Percentiles rank a stretch among this genome's conserved stretches.
Evolutionary conservation across 208 protist genomes (phyloP).

Genomic region (Leishmania gerbilli): DNA sequence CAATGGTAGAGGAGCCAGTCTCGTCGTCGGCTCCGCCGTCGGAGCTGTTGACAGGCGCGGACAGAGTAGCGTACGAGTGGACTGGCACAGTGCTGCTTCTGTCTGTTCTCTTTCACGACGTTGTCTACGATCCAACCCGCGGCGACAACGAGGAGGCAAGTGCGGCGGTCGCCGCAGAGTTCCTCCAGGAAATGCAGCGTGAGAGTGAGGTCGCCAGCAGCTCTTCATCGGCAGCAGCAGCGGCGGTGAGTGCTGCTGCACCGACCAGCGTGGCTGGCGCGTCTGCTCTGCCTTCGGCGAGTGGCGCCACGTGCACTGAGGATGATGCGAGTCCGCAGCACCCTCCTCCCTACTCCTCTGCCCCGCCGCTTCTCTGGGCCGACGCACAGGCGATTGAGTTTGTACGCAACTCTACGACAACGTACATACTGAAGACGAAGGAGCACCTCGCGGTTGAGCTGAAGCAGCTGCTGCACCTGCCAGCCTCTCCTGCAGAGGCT

Average conservation of each 20-base stretch:
- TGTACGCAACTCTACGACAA: conserved; percentile 17
- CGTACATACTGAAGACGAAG: conserved; percentile 33
- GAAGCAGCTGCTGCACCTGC: conserved; percentile 2
- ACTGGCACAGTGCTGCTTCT: conserved; percentile 49
- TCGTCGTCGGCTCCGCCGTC: background rate
- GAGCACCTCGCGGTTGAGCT: conserved; percentile 25
- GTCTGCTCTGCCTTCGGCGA: background rate
- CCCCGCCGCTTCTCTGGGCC: conserved; percentile 16
- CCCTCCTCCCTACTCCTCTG: background rate
- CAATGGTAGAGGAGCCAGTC: background rate
- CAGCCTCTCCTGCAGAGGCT: background rate
- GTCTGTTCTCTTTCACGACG: conserved; percentile 82
- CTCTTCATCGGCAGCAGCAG: background rate
- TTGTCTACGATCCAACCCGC: conserved; percentile 61
- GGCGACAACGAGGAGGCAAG: conserved; percentile 78
- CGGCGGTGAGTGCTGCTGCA: background rate
- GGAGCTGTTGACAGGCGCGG: background rate
- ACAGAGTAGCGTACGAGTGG: conserved; percentile 8
- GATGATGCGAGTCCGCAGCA: background rate
- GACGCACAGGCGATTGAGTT: conserved; percentile 16
- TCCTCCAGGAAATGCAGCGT: conserved; percentile 30
- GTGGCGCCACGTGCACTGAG: background rate
- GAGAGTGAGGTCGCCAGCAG: conserved; percentile 6
- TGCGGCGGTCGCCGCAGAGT: conserved; percentile 38
- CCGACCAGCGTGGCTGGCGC: background rate